Evolutionary conservation across 768 basidiomycete genomes (phyloP).

Genomic region (Kwoniella dendrophila): DNA sequence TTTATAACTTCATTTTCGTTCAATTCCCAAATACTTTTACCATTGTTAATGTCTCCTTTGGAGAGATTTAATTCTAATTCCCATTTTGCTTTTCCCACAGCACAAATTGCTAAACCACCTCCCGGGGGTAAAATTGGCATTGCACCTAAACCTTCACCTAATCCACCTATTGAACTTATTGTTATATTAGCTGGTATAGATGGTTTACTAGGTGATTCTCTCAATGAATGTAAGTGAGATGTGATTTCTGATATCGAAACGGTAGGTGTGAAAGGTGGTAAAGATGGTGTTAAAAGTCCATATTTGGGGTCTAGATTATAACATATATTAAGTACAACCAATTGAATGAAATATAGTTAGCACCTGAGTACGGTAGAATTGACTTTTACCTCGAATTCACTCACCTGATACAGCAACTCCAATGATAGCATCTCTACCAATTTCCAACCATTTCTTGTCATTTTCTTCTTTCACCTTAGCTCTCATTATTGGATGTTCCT

Average conservation of each 20-base stretch:
- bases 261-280: slow-evolving; percentile 39
- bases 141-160: slow-evolving; percentile 41
- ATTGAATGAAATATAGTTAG: neutral
- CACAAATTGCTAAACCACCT: slow-evolving; percentile 47
- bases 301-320: slow-evolving; percentile 36
- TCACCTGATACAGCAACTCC: slow-evolving; percentile 49
- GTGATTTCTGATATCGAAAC: slow-evolving; percentile 38
- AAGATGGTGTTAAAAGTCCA: slow-evolving; percentile 47
- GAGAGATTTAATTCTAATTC: slow-evolving; percentile 31
- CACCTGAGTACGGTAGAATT: neutral
- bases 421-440: slow-evolving; percentile 37
- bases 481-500: slow-evolving; percentile 52
- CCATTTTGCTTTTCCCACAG: slow-evolving; percentile 46
- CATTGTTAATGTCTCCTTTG: slow-evolving; percentile 12
- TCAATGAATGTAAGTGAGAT: slow-evolving; percentile 27
- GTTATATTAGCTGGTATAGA: slow-evolving; percentile 35
- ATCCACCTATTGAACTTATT: slow-evolving; percentile 44
- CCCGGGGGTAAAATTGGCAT: slow-evolving; percentile 50
- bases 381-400: no score
- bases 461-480: slow-evolving; percentile 30
- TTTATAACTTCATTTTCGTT: slow-evolving; percentile 28
- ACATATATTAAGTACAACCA: neutral
- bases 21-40: slow-evolving; percentile 25
- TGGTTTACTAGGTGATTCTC: slow-evolving; percentile 27
- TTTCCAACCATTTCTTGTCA: slow-evolving; percentile 33